A percentile compares a stretch with the other conserved stretches of the same genome.
Conservation (phyloP, 1,284 basidiomycete genomes). For the Melanopsichium pennsylvanicum region DNA sequence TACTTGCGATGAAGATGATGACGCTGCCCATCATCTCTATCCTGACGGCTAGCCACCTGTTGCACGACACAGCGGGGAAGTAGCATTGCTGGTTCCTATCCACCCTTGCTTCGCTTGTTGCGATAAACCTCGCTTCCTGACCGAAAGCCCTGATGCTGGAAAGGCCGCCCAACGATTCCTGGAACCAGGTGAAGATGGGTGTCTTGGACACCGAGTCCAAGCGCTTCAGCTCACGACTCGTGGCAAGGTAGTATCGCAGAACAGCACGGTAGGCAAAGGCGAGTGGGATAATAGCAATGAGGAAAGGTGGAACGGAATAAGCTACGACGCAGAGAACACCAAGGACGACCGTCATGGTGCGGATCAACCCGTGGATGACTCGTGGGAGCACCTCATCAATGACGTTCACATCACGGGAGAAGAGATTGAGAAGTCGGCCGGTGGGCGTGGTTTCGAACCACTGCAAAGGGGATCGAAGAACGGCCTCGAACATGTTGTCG, state of each 20-base stretch:
- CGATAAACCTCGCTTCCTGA: constrained; percentile 73
- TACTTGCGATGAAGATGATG: constrained; percentile 79
- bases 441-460: constrained; percentile 64
- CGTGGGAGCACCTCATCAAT: constrained; percentile 72
- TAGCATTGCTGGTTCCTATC: constrained; percentile 81
- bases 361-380: constrained; percentile 58
- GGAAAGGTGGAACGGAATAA: constrained; percentile 77
- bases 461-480: constrained; percentile 60
- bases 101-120: constrained; percentile 79
- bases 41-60: constrained; percentile 79
- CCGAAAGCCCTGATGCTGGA: constrained; percentile 78
- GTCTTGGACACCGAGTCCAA: constrained; percentile 88
- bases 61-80: constrained; percentile 75
- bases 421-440: constrained; percentile 80
- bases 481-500: constrained; percentile 58
- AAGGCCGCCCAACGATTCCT: constrained; percentile 83
- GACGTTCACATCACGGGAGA: constrained; percentile 90
- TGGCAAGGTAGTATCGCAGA: constrained; percentile 80
- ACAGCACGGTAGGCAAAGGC: constrained; percentile 57
- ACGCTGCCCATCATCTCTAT: constrained; percentile 76
- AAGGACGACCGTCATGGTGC: constrained; percentile 67
- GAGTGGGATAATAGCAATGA: constrained; percentile 70
- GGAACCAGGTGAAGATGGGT: constrained; percentile 80
- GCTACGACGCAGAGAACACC: constrained; percentile 77
- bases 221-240: constrained; percentile 89